Conservation (phyloP, 164 flowering plant genomes). For the Stephania yunnanensis region DNA sequence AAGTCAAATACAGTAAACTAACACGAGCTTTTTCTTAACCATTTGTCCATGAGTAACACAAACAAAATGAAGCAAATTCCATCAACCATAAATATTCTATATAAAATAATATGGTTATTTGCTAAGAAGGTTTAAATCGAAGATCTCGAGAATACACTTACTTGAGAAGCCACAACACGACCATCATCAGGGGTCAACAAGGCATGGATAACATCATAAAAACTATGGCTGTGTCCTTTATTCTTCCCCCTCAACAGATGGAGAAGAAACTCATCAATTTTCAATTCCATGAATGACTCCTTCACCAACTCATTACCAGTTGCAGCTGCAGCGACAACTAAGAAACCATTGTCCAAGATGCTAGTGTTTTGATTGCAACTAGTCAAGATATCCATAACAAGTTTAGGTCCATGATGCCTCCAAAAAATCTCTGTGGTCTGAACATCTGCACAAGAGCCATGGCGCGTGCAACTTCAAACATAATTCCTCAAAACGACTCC, state of each 20-base stretch:
- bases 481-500: not conserved
- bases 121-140: too few species aligned
- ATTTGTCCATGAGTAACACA: too few species aligned
- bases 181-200: conserved; percentile 83
- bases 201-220: conserved; percentile 72
- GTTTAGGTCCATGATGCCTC: conserved; percentile 46
- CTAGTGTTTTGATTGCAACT: conserved; percentile 28
- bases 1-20: not conserved
- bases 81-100: too few species aligned
- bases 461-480: not conserved
- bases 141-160: conserved; percentile 29
- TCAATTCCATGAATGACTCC: conserved; percentile 74
- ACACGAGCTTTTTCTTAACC: not conserved
- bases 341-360: conserved; percentile 50
- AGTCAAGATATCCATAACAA: conserved; percentile 45
- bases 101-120: not conserved
- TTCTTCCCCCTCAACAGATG: conserved; percentile 33
- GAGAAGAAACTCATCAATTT: conserved; percentile 68
- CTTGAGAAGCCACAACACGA: conserved; percentile 95
- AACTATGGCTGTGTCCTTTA: conserved; percentile 34
- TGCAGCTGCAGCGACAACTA: conserved; percentile 83
- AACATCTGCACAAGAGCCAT: conserved; percentile 43
- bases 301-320: conserved; percentile 87
- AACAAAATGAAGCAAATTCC: too few species aligned
- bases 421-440: conserved; percentile 63